Evolutionary conservation across 805 yeast genomes (phyloP), one percentile per base, ranked within the genome.

Genomic region (Hanseniaspora pseudoguilliermondii): DNA sequence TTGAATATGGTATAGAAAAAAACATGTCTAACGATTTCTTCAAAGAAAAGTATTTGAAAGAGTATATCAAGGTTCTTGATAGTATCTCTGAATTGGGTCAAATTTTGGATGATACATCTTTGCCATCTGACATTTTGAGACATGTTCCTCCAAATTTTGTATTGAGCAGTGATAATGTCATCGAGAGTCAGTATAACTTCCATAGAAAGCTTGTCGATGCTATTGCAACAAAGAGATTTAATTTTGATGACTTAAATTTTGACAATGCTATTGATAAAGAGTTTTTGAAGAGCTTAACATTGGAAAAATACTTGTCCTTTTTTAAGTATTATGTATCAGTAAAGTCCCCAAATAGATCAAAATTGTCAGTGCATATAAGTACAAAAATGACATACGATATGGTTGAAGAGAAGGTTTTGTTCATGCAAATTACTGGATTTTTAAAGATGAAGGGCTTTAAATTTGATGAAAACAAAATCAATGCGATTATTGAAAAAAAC

Each of bases 161-260:
- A 10, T 39, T 54, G 39, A 60, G 10, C 50, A 59, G 41, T 39
- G 55, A 44, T 47, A 32, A 20, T 41, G 23, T 50, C 16, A 49
- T 62, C 7, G 64, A 67, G 16, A 58, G 59, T 36, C 58, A 56
- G 16, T 41, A 74, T 62, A 71, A 65, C 44, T 57, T 62, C 3
- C 90, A 84, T 64, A 73, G 71, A 57, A 68, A 67, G 34, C 60
- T 65, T 40, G 75, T 79, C 76, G 80, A 76, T 54, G 77, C 77
- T 57, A 79, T 83, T 2, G 59, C 72, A 3, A 73, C 70, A 41
- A 66, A 69, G 49, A 71, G 73, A 2, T 77, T 73, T 59, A 59
- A 68, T 27, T 80, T 78, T 60, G 62, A 69, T 0, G 66, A 70
- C 41, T 64, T 68, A 5, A 71, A 58, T 1, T 61, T 58, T 3